Evolutionary conservation across 305 asterid species (phyloP).

Genomic region (Fraxinus nigra): DNA sequence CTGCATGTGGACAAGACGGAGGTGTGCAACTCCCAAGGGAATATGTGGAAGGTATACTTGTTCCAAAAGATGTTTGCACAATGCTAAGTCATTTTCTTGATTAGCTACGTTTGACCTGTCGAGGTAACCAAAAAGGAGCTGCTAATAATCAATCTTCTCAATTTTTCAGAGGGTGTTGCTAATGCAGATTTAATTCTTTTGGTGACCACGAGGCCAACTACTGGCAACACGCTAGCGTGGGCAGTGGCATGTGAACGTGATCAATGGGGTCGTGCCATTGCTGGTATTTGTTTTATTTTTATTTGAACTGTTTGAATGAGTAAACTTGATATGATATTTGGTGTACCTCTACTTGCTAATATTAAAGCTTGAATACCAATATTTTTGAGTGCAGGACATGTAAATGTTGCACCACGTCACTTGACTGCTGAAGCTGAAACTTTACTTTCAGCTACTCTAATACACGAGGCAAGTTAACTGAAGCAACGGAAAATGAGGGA

Average conservation of each 20-base stretch:
- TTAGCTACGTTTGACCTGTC: background rate
- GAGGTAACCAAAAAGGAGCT: background rate
- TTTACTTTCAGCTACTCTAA: slow-evolving; percentile 83
- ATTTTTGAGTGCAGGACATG: slow-evolving; percentile 63
- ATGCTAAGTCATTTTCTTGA: slow-evolving; percentile 13
- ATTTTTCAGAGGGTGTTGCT: slow-evolving; percentile 76
- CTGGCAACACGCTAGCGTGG: slow-evolving; percentile 98
- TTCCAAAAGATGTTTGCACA: slow-evolving; percentile 10
- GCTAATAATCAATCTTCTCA: background rate
- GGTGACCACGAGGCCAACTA: slow-evolving; percentile 95
- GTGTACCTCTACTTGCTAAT: background rate
- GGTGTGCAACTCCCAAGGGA: slow-evolving; percentile 94
- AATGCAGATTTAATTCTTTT: slow-evolving; percentile 88
- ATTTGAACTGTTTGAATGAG: slow-evolving; percentile 17
- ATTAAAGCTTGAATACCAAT: slow-evolving; percentile 6
- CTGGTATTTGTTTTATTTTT: slow-evolving; percentile 43
- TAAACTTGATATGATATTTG: background rate
- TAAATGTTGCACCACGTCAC: slow-evolving; percentile 96
- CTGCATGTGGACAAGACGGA: slow-evolving; percentile 98
- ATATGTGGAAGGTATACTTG: slow-evolving; percentile 72
- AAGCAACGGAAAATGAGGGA: background rate
- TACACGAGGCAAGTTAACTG: slow-evolving; percentile 67
- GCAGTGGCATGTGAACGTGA: slow-evolving; percentile 99
- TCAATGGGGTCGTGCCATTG: slow-evolving; percentile 99
- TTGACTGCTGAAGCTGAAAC: slow-evolving; percentile 96